phyloP scores from a whole-genome alignment of 1,139 yeast species.

The Scheffersomyces lignicola region DNA sequence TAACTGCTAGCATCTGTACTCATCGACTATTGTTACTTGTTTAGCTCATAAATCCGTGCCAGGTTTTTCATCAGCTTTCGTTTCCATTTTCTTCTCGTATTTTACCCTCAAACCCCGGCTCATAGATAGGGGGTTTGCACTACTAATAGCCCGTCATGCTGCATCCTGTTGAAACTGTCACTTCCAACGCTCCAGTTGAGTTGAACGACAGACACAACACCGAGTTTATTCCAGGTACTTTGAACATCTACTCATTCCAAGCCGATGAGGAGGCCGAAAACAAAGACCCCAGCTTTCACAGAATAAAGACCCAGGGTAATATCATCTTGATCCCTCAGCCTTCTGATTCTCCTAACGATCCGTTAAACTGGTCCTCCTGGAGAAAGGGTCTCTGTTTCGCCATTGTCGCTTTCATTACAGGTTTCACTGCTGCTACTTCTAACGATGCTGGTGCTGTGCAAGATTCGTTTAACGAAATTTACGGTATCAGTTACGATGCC shows the following conservation, averaged over 20 bases:
- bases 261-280: slow-evolving; percentile 11
- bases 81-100: too few relatives aligned
- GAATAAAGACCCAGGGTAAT: slow-evolving; percentile 24
- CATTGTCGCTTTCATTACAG: slow-evolving; percentile 65
- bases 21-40: too few relatives aligned
- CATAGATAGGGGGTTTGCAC: too few relatives aligned
- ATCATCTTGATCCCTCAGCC: slow-evolving; percentile 43
- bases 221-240: slow-evolving; percentile 67
- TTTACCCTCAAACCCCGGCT: too few relatives aligned
- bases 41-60: too few relatives aligned
- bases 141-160: too few relatives aligned
- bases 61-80: too few relatives aligned
- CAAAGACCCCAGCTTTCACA: slow-evolving; percentile 19
- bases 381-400: slow-evolving; percentile 62
- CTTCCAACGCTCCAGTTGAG: slow-evolving; percentile 6
- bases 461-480: slow-evolving; percentile 61
- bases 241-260: slow-evolving; percentile 43
- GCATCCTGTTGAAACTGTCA: slow-evolving; percentile 4
- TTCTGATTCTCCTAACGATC: slow-evolving; percentile 46
- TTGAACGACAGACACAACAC: slow-evolving; percentile 18
- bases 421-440: slow-evolving; percentile 79
- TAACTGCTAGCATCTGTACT: too few relatives aligned
- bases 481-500: slow-evolving; percentile 65
- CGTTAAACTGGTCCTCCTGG: slow-evolving; percentile 45
- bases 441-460: slow-evolving; percentile 82